Conservation (phyloP, 83 land plant genomes). For the Picea mariana region DNA sequence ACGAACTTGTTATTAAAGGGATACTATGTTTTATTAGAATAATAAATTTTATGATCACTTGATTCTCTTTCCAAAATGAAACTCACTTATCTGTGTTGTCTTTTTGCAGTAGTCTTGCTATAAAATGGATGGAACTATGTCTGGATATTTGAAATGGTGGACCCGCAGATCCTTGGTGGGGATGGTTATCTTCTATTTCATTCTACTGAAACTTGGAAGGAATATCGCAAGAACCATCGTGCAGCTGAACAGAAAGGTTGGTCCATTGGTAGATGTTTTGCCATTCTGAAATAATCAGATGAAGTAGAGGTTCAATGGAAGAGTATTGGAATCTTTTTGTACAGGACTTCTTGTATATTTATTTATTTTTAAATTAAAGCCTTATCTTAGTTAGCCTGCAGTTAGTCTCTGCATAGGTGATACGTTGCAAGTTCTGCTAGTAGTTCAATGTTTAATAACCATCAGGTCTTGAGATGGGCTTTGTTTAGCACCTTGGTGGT, state of each 20-base stretch:
- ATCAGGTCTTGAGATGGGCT: too few species aligned
- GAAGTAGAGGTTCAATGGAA: not conserved
- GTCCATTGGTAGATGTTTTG: not conserved
- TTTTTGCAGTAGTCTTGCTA: not conserved
- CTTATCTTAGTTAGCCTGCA: not conserved
- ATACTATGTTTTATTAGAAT: not conserved
- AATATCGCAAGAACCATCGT: not conserved
- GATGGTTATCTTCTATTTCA: not conserved
- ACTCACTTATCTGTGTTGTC: not conserved
- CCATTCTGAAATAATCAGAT: not conserved
- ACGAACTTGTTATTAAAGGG: not conserved
- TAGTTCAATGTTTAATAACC: not conserved
- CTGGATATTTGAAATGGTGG: slow-evolving; percentile 7
- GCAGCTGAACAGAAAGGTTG: not conserved
- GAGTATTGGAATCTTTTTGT: not conserved
- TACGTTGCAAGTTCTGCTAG: not conserved
- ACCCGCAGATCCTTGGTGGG: not conserved
- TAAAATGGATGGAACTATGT: slow-evolving; percentile 7
- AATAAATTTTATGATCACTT: not conserved
- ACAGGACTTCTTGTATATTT: slow-evolving; percentile 1
- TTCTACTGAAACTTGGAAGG: not conserved
- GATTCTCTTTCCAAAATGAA: not conserved
- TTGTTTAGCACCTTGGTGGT: too few species aligned
- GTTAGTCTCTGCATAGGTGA: not conserved
- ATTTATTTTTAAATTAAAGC: not conserved